A percentile compares a stretch with the other conserved stretches of the same genome.
These are phyloP conservation scores for Apocynum venetum DNA, from an alignment of 257 asterid species.

Conservation along the genomic window DNA sequence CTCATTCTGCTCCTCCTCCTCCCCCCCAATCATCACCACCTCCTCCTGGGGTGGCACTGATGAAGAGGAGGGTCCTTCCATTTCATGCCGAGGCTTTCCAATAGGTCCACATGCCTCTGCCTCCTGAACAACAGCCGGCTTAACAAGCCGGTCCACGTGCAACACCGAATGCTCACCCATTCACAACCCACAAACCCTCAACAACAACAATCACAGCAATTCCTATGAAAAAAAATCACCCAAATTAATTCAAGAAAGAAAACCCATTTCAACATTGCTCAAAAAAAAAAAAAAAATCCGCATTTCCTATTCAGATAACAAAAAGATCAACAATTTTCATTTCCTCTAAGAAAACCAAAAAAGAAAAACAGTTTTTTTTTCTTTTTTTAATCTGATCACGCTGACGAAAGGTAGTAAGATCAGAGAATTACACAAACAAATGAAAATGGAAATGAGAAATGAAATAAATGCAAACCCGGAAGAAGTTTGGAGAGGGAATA, in stretches of 20 bases:
- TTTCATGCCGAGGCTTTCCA: constrained; percentile 37
- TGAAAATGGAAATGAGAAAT: constrained; percentile 5
- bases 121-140: constrained; percentile 28
- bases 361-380: constrained; percentile 16
- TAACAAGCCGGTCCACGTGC: constrained; percentile 40
- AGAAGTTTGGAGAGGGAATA: constrained; percentile 28
- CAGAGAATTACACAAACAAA: constrained; percentile 38
- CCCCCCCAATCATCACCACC: constrained; percentile 28
- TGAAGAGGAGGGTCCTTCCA: constrained; percentile 57
- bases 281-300: background rate
- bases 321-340: constrained; percentile 16
- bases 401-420: constrained; percentile 44
- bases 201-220: constrained; percentile 25
- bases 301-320: background rate
- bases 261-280: constrained; percentile 19
- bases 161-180: constrained; percentile 66
- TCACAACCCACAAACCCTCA: constrained; percentile 24
- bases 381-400: constrained; percentile 40
- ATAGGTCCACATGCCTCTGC: constrained; percentile 26
- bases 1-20: constrained; percentile 51
- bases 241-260: constrained; percentile 14
- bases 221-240: constrained; percentile 19
- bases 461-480: constrained; percentile 38
- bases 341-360: background rate
- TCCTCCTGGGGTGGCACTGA: constrained; percentile 34